These are phyloP conservation scores for Zygoascus sp. DNA, from an alignment of 1,139 yeast species.

Conservation along the genomic window DNA sequence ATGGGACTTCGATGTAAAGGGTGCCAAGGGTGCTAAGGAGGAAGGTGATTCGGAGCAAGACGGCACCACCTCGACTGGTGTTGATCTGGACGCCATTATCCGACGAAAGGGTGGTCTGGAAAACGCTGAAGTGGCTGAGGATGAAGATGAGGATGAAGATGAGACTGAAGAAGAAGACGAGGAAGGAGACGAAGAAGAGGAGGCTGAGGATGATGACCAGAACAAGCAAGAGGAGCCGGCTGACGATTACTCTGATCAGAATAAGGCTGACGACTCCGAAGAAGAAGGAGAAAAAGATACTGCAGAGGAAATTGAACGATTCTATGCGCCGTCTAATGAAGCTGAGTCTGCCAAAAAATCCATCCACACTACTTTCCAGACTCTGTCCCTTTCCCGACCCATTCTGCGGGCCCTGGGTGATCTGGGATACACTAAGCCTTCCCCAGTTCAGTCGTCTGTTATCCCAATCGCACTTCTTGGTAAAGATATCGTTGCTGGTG, in stretches of 20 bases:
- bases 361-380: constrained; percentile 63
- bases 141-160: constrained; percentile 34
- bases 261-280: constrained; percentile 31
- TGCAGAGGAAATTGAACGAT: constrained; percentile 33
- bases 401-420: constrained; percentile 75
- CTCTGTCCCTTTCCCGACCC: constrained; percentile 83
- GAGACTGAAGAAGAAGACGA: constrained; percentile 44
- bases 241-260: constrained; percentile 29
- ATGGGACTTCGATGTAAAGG: constrained; percentile 71
- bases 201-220: constrained; percentile 20
- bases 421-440: constrained; percentile 78
- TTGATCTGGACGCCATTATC: constrained; percentile 82
- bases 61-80: constrained; percentile 44
- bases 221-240: background rate
- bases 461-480: constrained; percentile 92
- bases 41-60: constrained; percentile 29
- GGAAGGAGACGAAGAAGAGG: constrained; percentile 38
- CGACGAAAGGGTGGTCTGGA: constrained; percentile 51
- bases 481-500: constrained; percentile 97
- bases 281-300: constrained; percentile 27
- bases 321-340: constrained; percentile 33
- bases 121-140: constrained; percentile 31
- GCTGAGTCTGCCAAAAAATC: constrained; percentile 36
- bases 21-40: constrained; percentile 27
- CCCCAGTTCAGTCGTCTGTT: constrained; percentile 90